Evolutionary conservation across 139 green algal genomes (phyloP).

Genomic region (Bryopsis sp.): DNA sequence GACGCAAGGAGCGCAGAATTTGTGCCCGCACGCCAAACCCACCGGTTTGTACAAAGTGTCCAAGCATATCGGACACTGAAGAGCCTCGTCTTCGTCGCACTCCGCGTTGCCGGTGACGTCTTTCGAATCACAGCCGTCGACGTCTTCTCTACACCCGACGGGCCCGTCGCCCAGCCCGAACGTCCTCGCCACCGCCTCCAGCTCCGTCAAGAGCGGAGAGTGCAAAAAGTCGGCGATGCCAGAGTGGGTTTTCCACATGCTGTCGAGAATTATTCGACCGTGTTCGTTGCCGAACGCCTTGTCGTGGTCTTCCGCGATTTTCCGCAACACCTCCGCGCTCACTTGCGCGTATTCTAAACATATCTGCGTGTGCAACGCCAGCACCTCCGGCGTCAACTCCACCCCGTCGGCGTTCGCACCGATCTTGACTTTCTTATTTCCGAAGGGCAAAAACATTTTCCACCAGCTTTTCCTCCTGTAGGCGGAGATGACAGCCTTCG

Average conservation of each 20-base stretch:
- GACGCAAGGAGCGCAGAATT: slow-evolving; percentile 80
- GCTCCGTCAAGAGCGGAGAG: neutral
- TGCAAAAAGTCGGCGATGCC: neutral
- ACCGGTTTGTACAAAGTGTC: slow-evolving; percentile 73
- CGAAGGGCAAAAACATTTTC: neutral
- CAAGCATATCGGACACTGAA: slow-evolving; percentile 62
- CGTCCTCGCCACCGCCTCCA: neutral
- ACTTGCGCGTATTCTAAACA: neutral
- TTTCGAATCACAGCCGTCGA: neutral
- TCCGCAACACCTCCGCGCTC: neutral
- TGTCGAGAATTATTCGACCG: neutral
- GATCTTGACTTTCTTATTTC: neutral
- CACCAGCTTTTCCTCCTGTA: neutral
- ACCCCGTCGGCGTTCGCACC: too few species aligned
- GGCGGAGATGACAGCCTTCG: neutral
- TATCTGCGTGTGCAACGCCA: neutral
- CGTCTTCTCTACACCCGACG: neutral
- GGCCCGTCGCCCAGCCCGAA: neutral
- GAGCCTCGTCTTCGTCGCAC: neutral
- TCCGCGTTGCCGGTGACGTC: neutral
- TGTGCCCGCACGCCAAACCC: slow-evolving; percentile 67
- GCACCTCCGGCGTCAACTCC: neutral
- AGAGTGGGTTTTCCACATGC: neutral
- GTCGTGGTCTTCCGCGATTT: neutral
- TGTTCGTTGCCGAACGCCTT: neutral